Conservation (phyloP, 805 yeast species). For the Pichia nanzhaoensis region DNA sequence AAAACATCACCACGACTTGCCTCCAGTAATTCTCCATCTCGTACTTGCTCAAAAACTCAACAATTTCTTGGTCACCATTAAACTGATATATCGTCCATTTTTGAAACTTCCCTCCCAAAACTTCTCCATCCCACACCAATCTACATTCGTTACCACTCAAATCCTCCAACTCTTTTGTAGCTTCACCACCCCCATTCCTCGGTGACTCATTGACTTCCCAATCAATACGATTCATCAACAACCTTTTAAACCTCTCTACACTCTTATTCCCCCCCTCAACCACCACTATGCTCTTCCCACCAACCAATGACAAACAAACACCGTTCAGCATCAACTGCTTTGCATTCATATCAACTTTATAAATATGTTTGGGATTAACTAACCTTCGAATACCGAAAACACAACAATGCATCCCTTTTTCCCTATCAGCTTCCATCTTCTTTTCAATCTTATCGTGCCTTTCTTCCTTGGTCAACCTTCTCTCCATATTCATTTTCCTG, state of each 20-base stretch:
- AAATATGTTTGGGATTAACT: conserved; percentile 59
- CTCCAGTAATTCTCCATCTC: conserved; percentile 55
- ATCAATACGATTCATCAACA: conserved; percentile 53
- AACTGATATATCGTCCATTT: conserved; percentile 65
- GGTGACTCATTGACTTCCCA: conserved; percentile 52
- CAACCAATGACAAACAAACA: conserved; percentile 40
- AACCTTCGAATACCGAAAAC: conserved; percentile 54
- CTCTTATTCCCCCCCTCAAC: conserved; percentile 69
- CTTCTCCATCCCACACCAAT: conserved; percentile 67
- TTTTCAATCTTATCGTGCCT: conserved; percentile 40
- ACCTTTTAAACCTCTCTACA: conserved; percentile 53
- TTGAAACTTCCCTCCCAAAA: conserved; percentile 46
- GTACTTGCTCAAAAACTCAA: conserved; percentile 40
- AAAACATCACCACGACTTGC: not conserved
- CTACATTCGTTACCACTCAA: conserved; percentile 38
- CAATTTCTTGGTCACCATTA: conserved; percentile 43
- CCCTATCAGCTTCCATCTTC: conserved; percentile 32
- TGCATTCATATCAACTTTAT: conserved; percentile 75
- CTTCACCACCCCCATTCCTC: conserved; percentile 22
- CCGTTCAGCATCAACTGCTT: conserved; percentile 67
- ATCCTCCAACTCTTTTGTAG: conserved; percentile 27
- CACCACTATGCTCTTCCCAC: conserved; percentile 50
- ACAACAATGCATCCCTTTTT: conserved; percentile 44
- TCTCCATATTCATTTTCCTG: conserved; percentile 47
- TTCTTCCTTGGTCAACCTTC: conserved; percentile 58